These are phyloP conservation scores for Trichomonascaceae sp. DNA, from an alignment of 1,139 yeast species.

Conservation along the genomic window DNA sequence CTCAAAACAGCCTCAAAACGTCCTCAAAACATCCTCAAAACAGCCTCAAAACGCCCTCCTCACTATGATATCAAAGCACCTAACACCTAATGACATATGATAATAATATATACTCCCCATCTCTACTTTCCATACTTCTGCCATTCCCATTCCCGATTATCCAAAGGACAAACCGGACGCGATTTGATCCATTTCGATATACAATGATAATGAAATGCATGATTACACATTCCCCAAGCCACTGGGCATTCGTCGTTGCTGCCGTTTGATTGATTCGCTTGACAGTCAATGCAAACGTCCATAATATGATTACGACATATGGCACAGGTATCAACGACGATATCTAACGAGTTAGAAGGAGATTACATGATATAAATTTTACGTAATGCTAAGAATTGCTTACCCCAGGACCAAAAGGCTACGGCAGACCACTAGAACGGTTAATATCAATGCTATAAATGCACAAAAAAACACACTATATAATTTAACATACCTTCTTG, in stretches of 20 bases:
- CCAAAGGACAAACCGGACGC: conserved; percentile 97
- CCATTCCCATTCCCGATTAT: conserved; percentile 83
- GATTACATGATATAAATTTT: no score
- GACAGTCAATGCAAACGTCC: conserved; percentile 99
- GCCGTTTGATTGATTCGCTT: conserved; percentile 63
- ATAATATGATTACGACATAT: conserved; percentile 96
- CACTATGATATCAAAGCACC: no score
- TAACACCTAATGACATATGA: no score
- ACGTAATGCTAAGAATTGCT: conserved; percentile 24
- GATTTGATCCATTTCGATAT: conserved; percentile 94
- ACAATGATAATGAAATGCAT: conserved; percentile 92
- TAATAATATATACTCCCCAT: background rate
- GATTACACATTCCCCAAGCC: conserved; percentile 97
- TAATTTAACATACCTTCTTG: conserved; percentile 39
- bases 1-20: no score
- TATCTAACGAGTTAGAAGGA: conserved; percentile 40
- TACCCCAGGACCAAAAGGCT: conserved; percentile 99
- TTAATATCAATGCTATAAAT: background rate
- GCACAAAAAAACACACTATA: background rate
- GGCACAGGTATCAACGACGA: conserved; percentile 94
- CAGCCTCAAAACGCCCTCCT: no score
- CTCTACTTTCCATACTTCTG: conserved; percentile 65
- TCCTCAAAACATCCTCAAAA: no score
- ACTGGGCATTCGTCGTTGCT: conserved; percentile 83
- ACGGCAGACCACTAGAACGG: conserved; percentile 83